A percentile compares a stretch with the other conserved stretches of the same genome.
phyloP scores from a whole-genome alignment of 495 filamentous ascomycete genomes.

The Pyronema domesticum region DNA sequence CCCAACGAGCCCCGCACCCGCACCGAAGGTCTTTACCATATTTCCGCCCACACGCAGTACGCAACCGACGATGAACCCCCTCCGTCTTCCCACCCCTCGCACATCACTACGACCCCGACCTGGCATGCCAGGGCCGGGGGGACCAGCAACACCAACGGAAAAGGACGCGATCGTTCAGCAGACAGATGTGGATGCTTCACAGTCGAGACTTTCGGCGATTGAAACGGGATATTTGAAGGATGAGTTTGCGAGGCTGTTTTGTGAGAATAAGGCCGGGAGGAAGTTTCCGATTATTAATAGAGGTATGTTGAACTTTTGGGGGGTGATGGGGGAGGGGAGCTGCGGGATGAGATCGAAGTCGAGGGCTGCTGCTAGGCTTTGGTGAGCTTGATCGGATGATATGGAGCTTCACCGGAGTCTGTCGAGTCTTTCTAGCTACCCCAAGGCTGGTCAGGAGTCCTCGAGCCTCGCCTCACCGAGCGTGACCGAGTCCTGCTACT shows the following conservation, averaged over 20 bases:
- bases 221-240: conserved; percentile 74
- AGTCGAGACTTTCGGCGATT: conserved; percentile 75
- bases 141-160: not conserved
- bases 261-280: conserved; percentile 26
- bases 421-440: too few species aligned
- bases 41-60: too few species aligned
- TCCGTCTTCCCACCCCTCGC: not conserved
- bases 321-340: not conserved
- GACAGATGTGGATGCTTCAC: conserved; percentile 81
- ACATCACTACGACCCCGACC: not conserved
- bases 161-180: conserved; percentile 48
- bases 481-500: too few species aligned
- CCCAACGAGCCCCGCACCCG: too few species aligned
- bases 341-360: too few species aligned
- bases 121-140: not conserved
- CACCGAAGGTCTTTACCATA: too few species aligned
- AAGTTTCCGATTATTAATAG: conserved; percentile 83
- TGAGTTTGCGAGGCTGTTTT: conserved; percentile 52
- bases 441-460: too few species aligned
- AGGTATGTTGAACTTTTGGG: conserved; percentile 36
- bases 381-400: too few species aligned
- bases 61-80: not conserved
- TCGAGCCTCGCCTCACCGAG: too few species aligned
- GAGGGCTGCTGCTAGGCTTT: too few species aligned
- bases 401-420: too few species aligned